Percentiles rank a stretch among this genome's conserved stretches.
Evolutionary conservation across 1,139 yeast genomes (phyloP).

Genomic region (Blastobotrys petasosporus): DNA sequence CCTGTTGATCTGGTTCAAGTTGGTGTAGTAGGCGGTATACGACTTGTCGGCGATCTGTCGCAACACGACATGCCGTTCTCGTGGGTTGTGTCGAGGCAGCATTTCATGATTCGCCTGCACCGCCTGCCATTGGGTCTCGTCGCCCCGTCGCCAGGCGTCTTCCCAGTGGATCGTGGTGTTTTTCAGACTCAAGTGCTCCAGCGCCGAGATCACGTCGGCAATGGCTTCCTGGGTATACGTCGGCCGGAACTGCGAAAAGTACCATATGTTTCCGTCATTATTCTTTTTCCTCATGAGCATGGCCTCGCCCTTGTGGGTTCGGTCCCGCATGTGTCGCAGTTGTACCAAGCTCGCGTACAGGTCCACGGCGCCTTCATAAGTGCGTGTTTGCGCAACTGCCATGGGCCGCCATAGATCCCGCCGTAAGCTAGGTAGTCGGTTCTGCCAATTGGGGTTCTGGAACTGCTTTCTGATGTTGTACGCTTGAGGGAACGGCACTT

Average conservation of each 20-base stretch:
- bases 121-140: slow-evolving; percentile 52
- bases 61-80: slow-evolving; percentile 58
- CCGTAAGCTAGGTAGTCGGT: slow-evolving; percentile 68
- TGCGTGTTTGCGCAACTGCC: slow-evolving; percentile 72
- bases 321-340: slow-evolving; percentile 68
- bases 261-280: slow-evolving; percentile 76
- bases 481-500: slow-evolving; percentile 55
- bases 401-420: slow-evolving; percentile 86
- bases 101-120: slow-evolving; percentile 48
- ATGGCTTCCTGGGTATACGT: slow-evolving; percentile 88
- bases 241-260: slow-evolving; percentile 70
- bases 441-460: slow-evolving; percentile 80
- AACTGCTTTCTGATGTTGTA: slow-evolving; percentile 64
- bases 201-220: slow-evolving; percentile 71
- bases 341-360: slow-evolving; percentile 72
- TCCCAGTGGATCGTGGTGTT: slow-evolving; percentile 65
- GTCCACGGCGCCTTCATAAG: slow-evolving; percentile 61
- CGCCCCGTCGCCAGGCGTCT: slow-evolving; percentile 80
- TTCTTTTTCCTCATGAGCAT: slow-evolving; percentile 64
- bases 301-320: slow-evolving; percentile 52
- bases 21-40: slow-evolving; percentile 8
- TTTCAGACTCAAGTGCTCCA: slow-evolving; percentile 42
- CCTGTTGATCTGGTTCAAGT: slow-evolving; percentile 5
- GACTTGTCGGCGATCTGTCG: slow-evolving; percentile 45
- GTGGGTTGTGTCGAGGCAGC: slow-evolving; percentile 57